Evolutionary conservation across 345 rosid species (phyloP), one percentile per base, ranked within the genome.

Genomic region (Draba incana): DNA sequence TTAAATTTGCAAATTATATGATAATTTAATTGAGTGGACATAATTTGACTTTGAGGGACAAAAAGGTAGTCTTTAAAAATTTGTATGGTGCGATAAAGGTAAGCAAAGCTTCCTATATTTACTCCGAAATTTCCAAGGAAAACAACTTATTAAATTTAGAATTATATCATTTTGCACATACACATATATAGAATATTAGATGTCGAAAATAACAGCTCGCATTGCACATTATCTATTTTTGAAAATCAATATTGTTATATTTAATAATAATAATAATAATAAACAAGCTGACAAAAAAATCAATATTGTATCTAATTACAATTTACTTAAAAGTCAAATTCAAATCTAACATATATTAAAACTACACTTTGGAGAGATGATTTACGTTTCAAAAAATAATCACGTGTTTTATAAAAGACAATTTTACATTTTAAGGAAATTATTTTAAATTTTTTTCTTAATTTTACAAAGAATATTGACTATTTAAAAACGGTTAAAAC

Each of bases 121-220:
- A 53, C 78, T 74, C 78, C 74, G 74, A 74, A 68, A 74, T 68
- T 74, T 74, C 64, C 74, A 68, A 68, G 73, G 68, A 52, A 68
- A 66, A 52, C 4, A 42, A 24, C 67, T 50, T 58, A 2, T 42
- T 37, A 4, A 30, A 23, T 64, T 57, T 72, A 15, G 54, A 65
- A 65, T 33, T 48, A 72, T 57, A 58, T 73, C 48, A 66, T 57
- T 66, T 15, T 58, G 14, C 6, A 54, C 38, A 52, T 57, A 68
- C 14, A 44, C 5, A 58, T 14, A 39, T 15, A 46, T 45, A 57
- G 65, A 72, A 72, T 47, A 39, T 64, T 57, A 57, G 77, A 57
- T 72, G n/a, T 49, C 38, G 37, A 56, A 41, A 8, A 49, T 28
- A 63, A 46, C 59, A 14, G 51, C 6, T 30, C 39, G 14, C 37